A percentile compares a stretch with the other conserved stretches of the same genome.
phyloP scores from a whole-genome alignment of 306 rosid species.

The Fagus crenata region DNA sequence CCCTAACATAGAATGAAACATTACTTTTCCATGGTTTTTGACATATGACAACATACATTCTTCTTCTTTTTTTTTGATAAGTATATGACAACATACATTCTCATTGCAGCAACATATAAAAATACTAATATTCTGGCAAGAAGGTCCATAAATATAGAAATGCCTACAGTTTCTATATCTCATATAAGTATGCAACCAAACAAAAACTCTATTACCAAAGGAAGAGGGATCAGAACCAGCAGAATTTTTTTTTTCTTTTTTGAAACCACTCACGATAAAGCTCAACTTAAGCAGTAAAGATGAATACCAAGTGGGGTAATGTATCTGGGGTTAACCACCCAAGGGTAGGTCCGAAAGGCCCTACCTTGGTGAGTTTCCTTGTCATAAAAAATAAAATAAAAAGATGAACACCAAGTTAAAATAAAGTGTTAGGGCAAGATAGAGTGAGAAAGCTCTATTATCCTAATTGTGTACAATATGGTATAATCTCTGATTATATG shows the following conservation, averaged over 20 bases:
- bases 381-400: neutral
- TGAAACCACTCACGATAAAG: neutral
- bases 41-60: slow-evolving; percentile 26
- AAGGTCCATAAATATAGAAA: no score
- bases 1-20: slow-evolving; percentile 47
- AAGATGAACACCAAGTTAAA: neutral
- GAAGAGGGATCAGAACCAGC: neutral
- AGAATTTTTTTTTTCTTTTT: neutral
- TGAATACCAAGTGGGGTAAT: no score
- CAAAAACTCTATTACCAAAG: neutral
- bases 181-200: neutral
- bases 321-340: no score
- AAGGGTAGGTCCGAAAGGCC: no score
- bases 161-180: no score
- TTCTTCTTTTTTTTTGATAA: neutral
- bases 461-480: neutral
- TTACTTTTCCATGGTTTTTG: slow-evolving; percentile 22
- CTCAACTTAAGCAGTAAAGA: neutral
- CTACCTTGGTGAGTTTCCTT: no score
- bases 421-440: neutral
- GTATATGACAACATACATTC: slow-evolving; percentile 23
- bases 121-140: no score
- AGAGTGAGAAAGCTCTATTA: neutral
- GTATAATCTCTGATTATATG: neutral
- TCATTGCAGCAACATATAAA: slow-evolving; percentile 10